Base-by-base conservation (phyloP, 495 filamentous ascomycete species). In the Annulohypoxylon moriforme region DNA sequence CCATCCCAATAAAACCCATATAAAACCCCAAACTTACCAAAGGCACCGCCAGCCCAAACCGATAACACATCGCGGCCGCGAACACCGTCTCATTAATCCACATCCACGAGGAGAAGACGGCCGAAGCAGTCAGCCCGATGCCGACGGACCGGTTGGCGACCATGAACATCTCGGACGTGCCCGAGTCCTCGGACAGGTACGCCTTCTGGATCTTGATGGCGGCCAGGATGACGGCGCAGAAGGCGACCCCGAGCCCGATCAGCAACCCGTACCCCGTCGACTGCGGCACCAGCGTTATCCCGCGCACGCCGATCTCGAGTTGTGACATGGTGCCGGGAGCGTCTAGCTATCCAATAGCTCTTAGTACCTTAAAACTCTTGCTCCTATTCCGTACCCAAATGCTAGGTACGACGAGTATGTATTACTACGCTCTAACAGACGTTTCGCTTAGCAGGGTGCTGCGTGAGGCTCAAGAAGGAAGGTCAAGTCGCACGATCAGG, bases 111-210 rank as follows among this genome's bases (percentile, higher is more conserved):
- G 89, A 92, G 9, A 94, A 92, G 11, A 95, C 93, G 11, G 93
- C 93, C 33, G 90, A 90, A 1, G 93, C 90, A 11, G 94, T 93
- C 9, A 96, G 81, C 42, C 93, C 93, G 14, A 91, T 91, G 70
- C 93, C 94, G 72, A 96, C 93, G 27, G 92, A 93, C 36, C 93
- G 81, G 25, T 92, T 93, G 24, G 93, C 93, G 8, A 93, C 94
- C 62, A 87, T 90, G 85, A 94, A 96, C 90, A 93, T 94, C 80
- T 96, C 93, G 0, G 91, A 93, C 5, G 93, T 96, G 79, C 93
- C 92, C 6, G 94, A 85, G 81, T 96, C 93, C 88, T 93, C 72
- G 38, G 68, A 60, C 25, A 75, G 84, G 77, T 94, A 92, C 75
- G 93, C 94, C 81, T 89, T 82, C 78, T 91, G 92, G 73, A 93